Percentiles rank a stretch among this genome's conserved stretches.
Conservation (phyloP, 345 rosid species). For the Ceriops zippeliana region DNA sequence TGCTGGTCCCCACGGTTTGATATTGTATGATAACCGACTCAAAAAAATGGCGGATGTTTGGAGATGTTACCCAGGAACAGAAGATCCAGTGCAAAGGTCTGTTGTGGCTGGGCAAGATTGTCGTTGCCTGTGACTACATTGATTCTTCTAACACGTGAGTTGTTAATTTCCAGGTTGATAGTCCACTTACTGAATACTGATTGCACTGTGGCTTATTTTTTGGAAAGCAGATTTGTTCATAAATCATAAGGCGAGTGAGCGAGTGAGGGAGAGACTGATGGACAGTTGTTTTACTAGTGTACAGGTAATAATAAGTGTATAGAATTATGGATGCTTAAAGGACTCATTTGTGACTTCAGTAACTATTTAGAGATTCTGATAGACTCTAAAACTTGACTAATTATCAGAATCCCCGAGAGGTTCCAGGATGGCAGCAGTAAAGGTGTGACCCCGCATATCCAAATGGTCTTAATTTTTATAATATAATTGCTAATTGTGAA, state of each 20-base stretch:
- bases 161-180: conserved; percentile 5
- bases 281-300: too few relatives aligned
- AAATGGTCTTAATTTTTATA: too few relatives aligned
- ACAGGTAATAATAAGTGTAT: too few relatives aligned
- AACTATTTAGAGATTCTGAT: too few relatives aligned
- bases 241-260: background rate
- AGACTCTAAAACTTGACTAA: too few relatives aligned
- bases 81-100: conserved; percentile 91
- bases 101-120: conserved; percentile 91
- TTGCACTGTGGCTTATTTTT: conserved; percentile 12
- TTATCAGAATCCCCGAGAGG: too few relatives aligned
- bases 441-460: too few relatives aligned
- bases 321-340: too few relatives aligned
- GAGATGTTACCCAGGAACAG: conserved; percentile 93
- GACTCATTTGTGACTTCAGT: too few relatives aligned
- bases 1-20: conserved; percentile 93
- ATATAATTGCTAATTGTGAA: too few relatives aligned
- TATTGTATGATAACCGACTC: conserved; percentile 71
- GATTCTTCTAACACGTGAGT: conserved; percentile 78
- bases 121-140: conserved; percentile 84
- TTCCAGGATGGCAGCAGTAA: too few relatives aligned
- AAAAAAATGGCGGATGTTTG: conserved; percentile 93
- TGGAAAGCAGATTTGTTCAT: background rate
- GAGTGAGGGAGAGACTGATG: too few relatives aligned
- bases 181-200: background rate